Percentiles rank a stretch among this genome's conserved stretches.
These are phyloP conservation scores for Nitzschia inconspicua DNA, from an alignment of 108 stramenopile species.

Conservation along the genomic window DNA sequence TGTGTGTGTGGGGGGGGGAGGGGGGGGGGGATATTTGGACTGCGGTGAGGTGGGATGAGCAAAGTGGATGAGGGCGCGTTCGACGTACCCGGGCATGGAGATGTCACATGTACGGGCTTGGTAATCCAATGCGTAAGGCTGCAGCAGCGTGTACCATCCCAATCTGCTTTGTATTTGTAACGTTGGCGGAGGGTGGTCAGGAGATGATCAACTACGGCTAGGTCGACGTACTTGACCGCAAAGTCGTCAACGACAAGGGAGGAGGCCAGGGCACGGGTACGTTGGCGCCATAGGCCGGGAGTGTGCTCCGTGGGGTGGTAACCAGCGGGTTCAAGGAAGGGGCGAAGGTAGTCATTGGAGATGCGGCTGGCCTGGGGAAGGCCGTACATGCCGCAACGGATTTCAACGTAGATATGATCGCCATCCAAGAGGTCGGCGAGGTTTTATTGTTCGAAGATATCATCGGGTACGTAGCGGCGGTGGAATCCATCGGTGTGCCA, in stretches of 20 bases:
- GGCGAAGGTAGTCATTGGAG: no score
- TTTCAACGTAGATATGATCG: constrained; percentile 10
- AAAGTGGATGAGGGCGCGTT: no score
- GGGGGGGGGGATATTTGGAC: no score
- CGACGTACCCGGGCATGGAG: no score
- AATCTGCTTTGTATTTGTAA: constrained; percentile 15
- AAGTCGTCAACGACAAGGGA: constrained; percentile 56
- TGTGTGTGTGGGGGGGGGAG: no score
- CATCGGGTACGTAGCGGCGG: constrained; percentile 28
- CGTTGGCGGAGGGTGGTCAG: constrained; percentile 17
- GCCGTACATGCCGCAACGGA: constrained; percentile 44
- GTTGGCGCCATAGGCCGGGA: no score
- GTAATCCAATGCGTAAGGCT: no score
- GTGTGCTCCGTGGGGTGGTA: no score
- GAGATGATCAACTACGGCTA: constrained; percentile 36
- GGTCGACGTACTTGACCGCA: constrained; percentile 35
- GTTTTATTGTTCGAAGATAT: constrained; percentile 34
- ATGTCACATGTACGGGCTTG: no score
- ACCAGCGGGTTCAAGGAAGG: no score
- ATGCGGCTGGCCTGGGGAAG: constrained; percentile 43
- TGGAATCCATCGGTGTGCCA: constrained; percentile 31
- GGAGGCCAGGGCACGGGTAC: constrained; percentile 28
- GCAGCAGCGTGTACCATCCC: background rate
- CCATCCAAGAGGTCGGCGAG: constrained; percentile 1
- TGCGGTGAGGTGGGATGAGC: no score